Percentiles rank a stretch among this genome's conserved stretches.
These are phyloP conservation scores for Sapria himalayana DNA, from an alignment of 345 rosid genomes.

Conservation along the genomic window DNA sequence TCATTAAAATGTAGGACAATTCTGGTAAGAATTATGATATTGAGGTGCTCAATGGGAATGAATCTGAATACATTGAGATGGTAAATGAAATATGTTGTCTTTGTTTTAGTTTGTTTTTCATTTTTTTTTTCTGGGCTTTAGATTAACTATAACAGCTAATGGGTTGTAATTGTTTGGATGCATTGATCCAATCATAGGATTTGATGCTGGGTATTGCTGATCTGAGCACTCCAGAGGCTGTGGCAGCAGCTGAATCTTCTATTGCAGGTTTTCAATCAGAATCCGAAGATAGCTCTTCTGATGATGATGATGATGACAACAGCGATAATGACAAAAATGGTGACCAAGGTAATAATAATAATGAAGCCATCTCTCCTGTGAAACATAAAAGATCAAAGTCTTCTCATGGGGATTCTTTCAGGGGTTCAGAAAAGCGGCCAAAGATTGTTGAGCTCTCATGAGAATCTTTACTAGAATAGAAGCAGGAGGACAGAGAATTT, in stretches of 20 bases:
- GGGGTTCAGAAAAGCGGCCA: constrained; percentile 16
- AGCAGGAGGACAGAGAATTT: no score
- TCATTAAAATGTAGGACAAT: constrained; percentile 23
- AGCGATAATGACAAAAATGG: constrained; percentile 10
- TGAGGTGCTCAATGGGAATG: constrained; percentile 47
- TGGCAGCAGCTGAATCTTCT: constrained; percentile 74
- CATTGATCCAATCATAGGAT: constrained; percentile 24
- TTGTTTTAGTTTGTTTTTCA: background rate
- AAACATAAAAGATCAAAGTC: constrained; percentile 7
- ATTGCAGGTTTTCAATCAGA: no score
- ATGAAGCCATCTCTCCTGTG: background rate
- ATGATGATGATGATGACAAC: constrained; percentile 11
- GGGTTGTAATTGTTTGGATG: background rate
- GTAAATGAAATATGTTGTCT: constrained; percentile 11
- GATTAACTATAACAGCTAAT: background rate
- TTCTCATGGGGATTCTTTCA: constrained; percentile 3
- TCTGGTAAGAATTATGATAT: constrained; percentile 36
- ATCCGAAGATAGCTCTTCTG: constrained; percentile 17
- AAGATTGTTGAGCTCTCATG: constrained; percentile 29
- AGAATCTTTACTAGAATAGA: no score
- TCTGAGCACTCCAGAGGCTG: constrained; percentile 75
- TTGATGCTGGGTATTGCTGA: constrained; percentile 82
- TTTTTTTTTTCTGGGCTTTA: background rate
- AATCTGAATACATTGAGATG: constrained; percentile 62
- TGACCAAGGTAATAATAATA: background rate